phyloP scores from a whole-genome alignment of 441 rosid genomes.

The Dalechampia spathulata region DNA sequence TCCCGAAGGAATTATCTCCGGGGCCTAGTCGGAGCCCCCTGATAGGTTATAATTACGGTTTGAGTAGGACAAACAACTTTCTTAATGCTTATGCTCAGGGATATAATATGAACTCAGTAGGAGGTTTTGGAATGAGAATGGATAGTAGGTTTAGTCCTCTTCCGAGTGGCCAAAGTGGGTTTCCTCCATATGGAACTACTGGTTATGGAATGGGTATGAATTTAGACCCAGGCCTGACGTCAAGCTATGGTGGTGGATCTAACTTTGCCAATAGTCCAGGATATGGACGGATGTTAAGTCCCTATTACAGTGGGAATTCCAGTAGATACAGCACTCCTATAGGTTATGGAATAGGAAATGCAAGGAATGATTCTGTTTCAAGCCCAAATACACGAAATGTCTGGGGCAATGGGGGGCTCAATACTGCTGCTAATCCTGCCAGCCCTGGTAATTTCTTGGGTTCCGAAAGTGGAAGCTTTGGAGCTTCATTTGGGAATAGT shows the following conservation, averaged over 20 bases:
- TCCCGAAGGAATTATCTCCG: conserved; percentile 88
- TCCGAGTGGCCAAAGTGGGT: conserved; percentile 64
- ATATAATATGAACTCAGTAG: conserved; percentile 58
- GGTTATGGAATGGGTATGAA: conserved; percentile 74
- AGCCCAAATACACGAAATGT: conserved; percentile 70
- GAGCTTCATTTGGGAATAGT: conserved; percentile 46
- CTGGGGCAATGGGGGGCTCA: conserved; percentile 85
- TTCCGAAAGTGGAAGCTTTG: conserved; percentile 52
- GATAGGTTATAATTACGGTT: conserved; percentile 73
- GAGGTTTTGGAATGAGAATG: conserved; percentile 80
- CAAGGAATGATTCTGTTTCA: conserved; percentile 63
- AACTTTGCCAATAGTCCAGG: conserved; percentile 53
- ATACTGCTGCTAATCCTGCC: conserved; percentile 43
- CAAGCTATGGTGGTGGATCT: conserved; percentile 53
- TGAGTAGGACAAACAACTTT: conserved; percentile 64
- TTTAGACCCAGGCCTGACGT: conserved; percentile 70
- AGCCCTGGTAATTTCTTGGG: conserved; percentile 51
- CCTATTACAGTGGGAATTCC: conserved; percentile 73
- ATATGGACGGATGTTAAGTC: conserved; percentile 76
- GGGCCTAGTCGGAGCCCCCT: conserved; percentile 78
- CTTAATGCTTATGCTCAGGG: conserved; percentile 86
- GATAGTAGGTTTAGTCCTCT: conserved; percentile 83
- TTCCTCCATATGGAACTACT: conserved; percentile 57
- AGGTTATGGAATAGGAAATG: conserved; percentile 59
- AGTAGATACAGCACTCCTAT: conserved; percentile 60